Evolutionary conservation across 768 basidiomycete species (phyloP), one percentile per base, ranked within the genome.

Genomic region (Boletus sensibilis): DNA sequence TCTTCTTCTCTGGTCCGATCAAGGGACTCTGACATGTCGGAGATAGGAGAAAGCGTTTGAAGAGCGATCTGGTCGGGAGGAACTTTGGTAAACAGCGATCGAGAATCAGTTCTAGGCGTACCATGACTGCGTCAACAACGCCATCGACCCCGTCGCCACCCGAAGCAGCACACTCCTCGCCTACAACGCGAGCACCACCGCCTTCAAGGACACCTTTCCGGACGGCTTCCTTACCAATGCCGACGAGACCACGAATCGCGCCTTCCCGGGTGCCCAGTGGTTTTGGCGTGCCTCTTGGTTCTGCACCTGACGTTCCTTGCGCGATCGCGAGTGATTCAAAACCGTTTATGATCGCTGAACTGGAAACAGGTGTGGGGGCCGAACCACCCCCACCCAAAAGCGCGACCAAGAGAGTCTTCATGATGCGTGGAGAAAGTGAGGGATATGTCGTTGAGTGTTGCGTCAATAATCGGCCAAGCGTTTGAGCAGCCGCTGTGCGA

Each of bases 331-430:
- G 68, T 0, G 67, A 68, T 40, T 66, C 67, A 29, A 71, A 69
- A 7, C 68, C 68, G 14, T 69, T 69, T 5, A 71, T 29, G 11
- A 62, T 35, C 2, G 57, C 47, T 4, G 67, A 55, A 10, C 35
- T 63, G 5, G 68, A 52, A 7, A 50, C 13, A 7, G 61, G 31
- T 21, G 50, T 33, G 1, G 64, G 39, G 0, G 55, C 18, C 0
- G 69, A 57, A 21, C 65, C 58, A n/a, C 45, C 54, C 40, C 53
- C 69, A 33, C 69, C 68, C 40, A 93, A 80, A 2, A 98, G 83
- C 0, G 94, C 93, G 12, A 94, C 80, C 4, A 97, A 79, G 4
- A 98, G 84, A 0, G 96, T 97, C 70, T 97, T 97, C 79, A 94
- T 92, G 46, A 98, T 88, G 14, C 96, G 88, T 29, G 90, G 87